A percentile compares a stretch with the other conserved stretches of the same genome.
These are phyloP conservation scores for Cyathus striatus DNA, from an alignment of 768 basidiomycete genomes.

Conservation along the genomic window DNA sequence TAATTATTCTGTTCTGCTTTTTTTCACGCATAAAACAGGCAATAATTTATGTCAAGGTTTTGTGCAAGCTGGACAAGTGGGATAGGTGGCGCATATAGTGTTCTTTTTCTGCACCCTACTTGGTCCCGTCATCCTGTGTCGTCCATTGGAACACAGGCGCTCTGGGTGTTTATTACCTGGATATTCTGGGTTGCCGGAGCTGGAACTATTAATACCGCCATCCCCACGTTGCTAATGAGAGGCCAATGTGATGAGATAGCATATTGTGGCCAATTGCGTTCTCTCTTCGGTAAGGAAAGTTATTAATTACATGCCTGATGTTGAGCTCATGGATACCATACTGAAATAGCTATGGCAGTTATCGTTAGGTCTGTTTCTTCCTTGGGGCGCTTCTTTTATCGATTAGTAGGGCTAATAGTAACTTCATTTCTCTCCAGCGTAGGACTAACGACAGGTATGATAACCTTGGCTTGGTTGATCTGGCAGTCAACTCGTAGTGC, in stretches of 20 bases:
- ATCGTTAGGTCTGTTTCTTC: conserved; percentile 41
- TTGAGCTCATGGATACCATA: not conserved
- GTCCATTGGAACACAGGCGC: conserved; percentile 53
- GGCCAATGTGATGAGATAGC: conserved; percentile 37
- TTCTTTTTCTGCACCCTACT: conserved; percentile 55
- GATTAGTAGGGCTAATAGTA: too few relatives aligned
- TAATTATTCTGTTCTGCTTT: conserved; percentile 18
- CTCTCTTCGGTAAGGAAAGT: conserved; percentile 41
- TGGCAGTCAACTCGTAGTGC: conserved; percentile 48
- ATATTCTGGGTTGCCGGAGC: conserved; percentile 56
- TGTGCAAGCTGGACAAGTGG: conserved; percentile 55
- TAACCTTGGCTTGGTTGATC: conserved; percentile 43
- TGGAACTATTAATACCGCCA: conserved; percentile 42
- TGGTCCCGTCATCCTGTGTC: conserved; percentile 49
- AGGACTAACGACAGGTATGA: conserved; percentile 41
- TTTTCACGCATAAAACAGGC: not conserved
- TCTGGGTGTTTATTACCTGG: conserved; percentile 59
- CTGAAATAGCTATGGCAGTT: conserved; percentile 36
- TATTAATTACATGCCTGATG: not conserved
- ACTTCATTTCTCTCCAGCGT: too few relatives aligned
- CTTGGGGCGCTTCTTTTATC: conserved; percentile 15
- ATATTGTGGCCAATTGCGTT: conserved; percentile 54
- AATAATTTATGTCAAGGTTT: conserved; percentile 32
- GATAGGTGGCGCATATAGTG: conserved; percentile 45
- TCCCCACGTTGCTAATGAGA: conserved; percentile 37